A percentile compares a stretch with the other conserved stretches of the same genome.
phyloP scores from a whole-genome alignment of 768 basidiomycete genomes.

The Mycena albidolilacea region DNA sequence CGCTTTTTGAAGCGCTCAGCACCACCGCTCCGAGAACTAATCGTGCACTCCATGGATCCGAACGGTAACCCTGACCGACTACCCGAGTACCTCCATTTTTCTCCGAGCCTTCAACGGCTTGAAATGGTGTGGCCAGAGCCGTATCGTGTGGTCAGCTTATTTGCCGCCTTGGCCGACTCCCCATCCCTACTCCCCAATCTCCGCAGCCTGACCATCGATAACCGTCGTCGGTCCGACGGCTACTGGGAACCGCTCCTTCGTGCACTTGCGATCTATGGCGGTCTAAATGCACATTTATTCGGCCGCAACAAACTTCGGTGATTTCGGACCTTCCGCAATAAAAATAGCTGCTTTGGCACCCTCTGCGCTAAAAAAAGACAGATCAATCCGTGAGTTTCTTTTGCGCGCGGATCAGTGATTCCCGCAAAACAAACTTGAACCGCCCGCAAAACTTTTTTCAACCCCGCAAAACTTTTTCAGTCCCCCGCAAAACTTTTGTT shows the following conservation, averaged over 20 bases:
- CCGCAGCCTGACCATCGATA: neutral
- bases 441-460: no score
- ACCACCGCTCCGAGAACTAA: neutral
- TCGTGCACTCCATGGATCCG: neutral
- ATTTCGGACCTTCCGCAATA: no score
- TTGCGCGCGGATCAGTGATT: no score
- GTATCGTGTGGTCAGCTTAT: neutral
- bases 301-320: no score
- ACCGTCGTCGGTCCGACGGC: neutral
- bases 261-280: neutral
- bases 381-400: no score
- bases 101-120: neutral
- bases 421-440: no score
- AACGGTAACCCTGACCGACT: neutral
- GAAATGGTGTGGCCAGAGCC: neutral
- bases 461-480: no score
- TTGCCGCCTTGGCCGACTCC: neutral
- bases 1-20: neutral
- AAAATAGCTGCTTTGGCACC: no score
- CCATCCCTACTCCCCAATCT: neutral
- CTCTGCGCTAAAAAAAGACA: no score
- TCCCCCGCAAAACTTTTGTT: no score
- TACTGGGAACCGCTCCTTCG: neutral
- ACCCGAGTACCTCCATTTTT: neutral
- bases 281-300: no score